Conservation (phyloP, 1,284 basidiomycete genomes). For the Pseudozyma pruni region DNA sequence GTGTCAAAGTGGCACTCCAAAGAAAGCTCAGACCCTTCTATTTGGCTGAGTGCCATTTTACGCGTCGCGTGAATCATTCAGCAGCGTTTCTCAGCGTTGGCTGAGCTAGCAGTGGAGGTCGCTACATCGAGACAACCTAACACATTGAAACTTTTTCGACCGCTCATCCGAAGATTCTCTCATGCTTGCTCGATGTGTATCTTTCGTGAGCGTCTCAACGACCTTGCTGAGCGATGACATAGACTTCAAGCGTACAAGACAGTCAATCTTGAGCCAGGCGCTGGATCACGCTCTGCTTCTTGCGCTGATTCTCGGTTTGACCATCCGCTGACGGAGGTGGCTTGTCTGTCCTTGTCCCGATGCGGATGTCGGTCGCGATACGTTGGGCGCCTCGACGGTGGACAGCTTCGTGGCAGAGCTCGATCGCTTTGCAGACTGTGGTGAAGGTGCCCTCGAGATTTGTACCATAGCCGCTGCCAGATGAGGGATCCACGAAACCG, state of each 20-base stretch:
- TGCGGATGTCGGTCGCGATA: slow-evolving; percentile 66
- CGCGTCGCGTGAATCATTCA: slow-evolving; percentile 33
- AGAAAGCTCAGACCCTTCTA: slow-evolving; percentile 13
- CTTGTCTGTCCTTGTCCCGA: slow-evolving; percentile 64
- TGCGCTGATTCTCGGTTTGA: slow-evolving; percentile 63
- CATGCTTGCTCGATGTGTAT: too few species aligned
- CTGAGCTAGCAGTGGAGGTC: slow-evolving; percentile 8
- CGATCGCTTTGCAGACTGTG: slow-evolving; percentile 58
- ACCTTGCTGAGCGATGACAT: too few species aligned
- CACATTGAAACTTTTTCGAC: too few species aligned
- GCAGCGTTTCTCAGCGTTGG: background rate
- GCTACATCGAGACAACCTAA: too few species aligned
- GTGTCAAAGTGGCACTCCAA: slow-evolving; percentile 27
- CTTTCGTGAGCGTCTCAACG: too few species aligned
- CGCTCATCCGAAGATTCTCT: too few species aligned
- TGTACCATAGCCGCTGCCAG: slow-evolving; percentile 64
- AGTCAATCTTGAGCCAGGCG: slow-evolving; percentile 33
- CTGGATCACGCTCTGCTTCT: slow-evolving; percentile 63
- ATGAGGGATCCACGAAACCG: too few species aligned
- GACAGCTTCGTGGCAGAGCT: slow-evolving; percentile 64
- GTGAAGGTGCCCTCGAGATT: slow-evolving; percentile 64
- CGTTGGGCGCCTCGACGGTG: slow-evolving; percentile 63
- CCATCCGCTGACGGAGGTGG: slow-evolving; percentile 37
- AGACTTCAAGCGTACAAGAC: too few species aligned
- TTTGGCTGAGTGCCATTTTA: slow-evolving; percentile 2